phyloP scores from a whole-genome alignment of 805 yeast genomes.

The Candida jianshihensis region DNA sequence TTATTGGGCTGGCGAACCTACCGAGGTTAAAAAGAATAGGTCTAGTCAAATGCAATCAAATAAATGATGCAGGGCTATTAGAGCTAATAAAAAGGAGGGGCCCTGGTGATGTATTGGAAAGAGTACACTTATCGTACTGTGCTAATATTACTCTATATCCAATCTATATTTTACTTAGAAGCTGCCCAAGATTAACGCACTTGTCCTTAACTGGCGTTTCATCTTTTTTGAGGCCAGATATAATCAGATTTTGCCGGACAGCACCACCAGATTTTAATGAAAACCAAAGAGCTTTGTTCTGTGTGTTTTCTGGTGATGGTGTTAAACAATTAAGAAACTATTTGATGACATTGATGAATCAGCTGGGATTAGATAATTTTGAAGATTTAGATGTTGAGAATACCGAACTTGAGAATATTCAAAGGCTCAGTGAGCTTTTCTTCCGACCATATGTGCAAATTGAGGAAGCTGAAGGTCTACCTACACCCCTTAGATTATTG shows the following conservation, averaged over 20 bases:
- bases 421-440: neutral
- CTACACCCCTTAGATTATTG: neutral
- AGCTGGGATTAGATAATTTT: neutral
- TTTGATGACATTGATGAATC: conserved; percentile 34
- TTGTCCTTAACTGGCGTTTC: conserved; percentile 86
- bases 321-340: conserved; percentile 70
- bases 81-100: conserved; percentile 63
- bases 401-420: neutral
- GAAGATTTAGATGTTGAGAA: neutral
- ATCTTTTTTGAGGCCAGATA: conserved; percentile 81
- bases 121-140: conserved; percentile 92
- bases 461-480: neutral
- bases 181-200: conserved; percentile 85
- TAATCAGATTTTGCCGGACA: conserved; percentile 79
- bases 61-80: conserved; percentile 77
- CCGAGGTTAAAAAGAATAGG: conserved; percentile 87
- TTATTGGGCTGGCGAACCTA: conserved; percentile 66
- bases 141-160: conserved; percentile 74
- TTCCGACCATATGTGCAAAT: neutral
- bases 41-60: conserved; percentile 81
- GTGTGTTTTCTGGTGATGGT: conserved; percentile 91
- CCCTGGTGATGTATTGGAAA: conserved; percentile 74
- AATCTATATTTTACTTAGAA: conserved; percentile 61
- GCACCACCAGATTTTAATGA: conserved; percentile 91
- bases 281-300: conserved; percentile 76